Base-by-base conservation (phyloP, 257 asterid genomes). In the Fraxinus anomala region DNA sequence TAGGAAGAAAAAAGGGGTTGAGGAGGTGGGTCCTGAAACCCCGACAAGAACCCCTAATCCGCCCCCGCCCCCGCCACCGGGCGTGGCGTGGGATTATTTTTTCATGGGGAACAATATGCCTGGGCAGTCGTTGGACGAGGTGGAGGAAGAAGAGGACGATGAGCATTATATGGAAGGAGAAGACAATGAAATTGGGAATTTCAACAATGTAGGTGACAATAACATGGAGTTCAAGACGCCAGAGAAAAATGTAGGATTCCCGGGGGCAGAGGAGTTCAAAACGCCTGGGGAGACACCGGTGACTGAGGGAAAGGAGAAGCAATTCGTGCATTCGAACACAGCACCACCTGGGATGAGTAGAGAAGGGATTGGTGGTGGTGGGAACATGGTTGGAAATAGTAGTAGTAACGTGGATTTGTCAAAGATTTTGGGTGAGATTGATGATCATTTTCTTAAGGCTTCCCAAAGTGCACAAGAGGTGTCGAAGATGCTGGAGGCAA, bases 401-500 rank as follows among this genome's bases (percentile, higher is more conserved):
- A 91, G 81, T 39, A 92, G 91, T 75, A 42, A 13, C 16, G 93
- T 89, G 74, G 93, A 95, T 86, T 85, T 88, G 85, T 82, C 92
- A 86, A 93, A 87, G 76, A 82, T 91, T 75, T 87, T 93, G 89
- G 68, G 92, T 39, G 91, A 86, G 26, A 85, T 95, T 21, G 99
- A 95, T 77, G 98, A 95, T 88, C 92, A 90, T 82, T 95, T 95
- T 81, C 88, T 95, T 28, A 88, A 89, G 85, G 96, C 98, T 87
- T 95, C 96, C 28, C 91, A 91, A 83, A 82, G 91, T 83, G 92
- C 98, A 0, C 99, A 91, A 81, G 97, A 87, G 89, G 99, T 95
- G 42, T 95, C 98, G 0, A 91, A 88, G 91, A 91, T 89, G 96
- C 92, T 95, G 26, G 98, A 95, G 89, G 99, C 99, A 39, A 93